A percentile compares a stretch with the other conserved stretches of the same genome.
These are phyloP conservation scores for Pyricularia sp. DNA, from an alignment of 2,329 filamentous ascomycete genomes.

Conservation along the genomic window DNA sequence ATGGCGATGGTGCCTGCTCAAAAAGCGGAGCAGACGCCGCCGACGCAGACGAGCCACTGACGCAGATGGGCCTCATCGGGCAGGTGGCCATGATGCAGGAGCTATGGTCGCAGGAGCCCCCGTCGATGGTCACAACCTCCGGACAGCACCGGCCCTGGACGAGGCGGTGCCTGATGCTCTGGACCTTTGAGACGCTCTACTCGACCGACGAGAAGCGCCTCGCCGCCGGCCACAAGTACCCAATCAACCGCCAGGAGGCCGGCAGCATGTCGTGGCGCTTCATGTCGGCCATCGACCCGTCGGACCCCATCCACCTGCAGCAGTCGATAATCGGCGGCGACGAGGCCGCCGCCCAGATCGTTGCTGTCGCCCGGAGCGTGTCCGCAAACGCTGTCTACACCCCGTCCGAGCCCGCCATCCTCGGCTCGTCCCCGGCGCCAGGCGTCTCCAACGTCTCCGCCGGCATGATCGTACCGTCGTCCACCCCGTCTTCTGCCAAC, in stretches of 20 bases:
- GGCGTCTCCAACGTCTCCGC: slow-evolving; percentile 9
- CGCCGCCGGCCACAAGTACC: slow-evolving; percentile 28
- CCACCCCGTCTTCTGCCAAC: neutral
- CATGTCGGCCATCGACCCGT: slow-evolving; percentile 50
- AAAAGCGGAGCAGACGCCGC: slow-evolving; percentile 10
- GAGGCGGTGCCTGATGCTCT: slow-evolving; percentile 51
- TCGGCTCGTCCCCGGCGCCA: slow-evolving; percentile 5
- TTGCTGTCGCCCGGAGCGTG: slow-evolving; percentile 5
- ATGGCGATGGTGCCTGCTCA: slow-evolving; percentile 12
- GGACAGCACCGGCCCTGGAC: slow-evolving; percentile 32
- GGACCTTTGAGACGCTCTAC: slow-evolving; percentile 50
- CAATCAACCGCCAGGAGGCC: slow-evolving; percentile 37
- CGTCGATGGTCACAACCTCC: neutral
- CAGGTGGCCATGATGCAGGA: slow-evolving; percentile 61
- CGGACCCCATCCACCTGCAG: slow-evolving; percentile 48
- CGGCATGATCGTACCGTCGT: neutral
- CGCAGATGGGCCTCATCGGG: slow-evolving; percentile 46
- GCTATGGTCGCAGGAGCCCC: slow-evolving; percentile 45
- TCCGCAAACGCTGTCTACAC: slow-evolving; percentile 1
- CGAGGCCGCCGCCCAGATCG: slow-evolving; percentile 7
- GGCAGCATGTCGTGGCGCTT: slow-evolving; percentile 50
- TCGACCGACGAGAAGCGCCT: slow-evolving; percentile 19
- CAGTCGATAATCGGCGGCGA: slow-evolving; percentile 24
- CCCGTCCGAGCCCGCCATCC: slow-evolving; percentile 2
- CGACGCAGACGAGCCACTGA: slow-evolving; percentile 15